Conservation (phyloP, 768 basidiomycete species). For the Kwoniella newhampshirensis region DNA sequence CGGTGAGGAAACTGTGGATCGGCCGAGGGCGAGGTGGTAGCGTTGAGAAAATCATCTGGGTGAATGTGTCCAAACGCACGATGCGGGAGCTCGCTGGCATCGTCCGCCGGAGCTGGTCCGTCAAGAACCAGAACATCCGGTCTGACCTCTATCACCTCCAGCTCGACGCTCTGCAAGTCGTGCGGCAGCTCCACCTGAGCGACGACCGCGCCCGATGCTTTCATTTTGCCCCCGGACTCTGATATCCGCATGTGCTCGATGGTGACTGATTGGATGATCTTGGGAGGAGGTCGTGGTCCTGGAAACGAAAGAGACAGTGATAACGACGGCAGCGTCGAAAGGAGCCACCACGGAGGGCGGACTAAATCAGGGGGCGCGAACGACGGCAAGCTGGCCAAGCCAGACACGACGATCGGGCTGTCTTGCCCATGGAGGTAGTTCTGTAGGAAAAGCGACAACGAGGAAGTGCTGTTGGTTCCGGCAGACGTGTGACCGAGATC, state of each 20-base stretch:
- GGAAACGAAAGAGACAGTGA: slow-evolving; percentile 42
- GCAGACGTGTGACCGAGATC: slow-evolving; percentile 11
- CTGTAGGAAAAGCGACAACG: slow-evolving; percentile 45
- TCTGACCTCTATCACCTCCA: slow-evolving; percentile 60
- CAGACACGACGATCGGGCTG: slow-evolving; percentile 45
- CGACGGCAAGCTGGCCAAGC: slow-evolving; percentile 29
- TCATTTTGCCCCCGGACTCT: slow-evolving; percentile 43
- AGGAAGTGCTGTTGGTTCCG: slow-evolving; percentile 11
- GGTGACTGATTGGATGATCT: slow-evolving; percentile 45
- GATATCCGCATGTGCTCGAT: slow-evolving; percentile 51
- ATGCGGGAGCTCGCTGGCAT: slow-evolving; percentile 58
- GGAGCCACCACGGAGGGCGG: slow-evolving; percentile 43
- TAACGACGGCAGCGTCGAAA: slow-evolving; percentile 30
- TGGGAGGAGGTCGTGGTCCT: slow-evolving; percentile 43
- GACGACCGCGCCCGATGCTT: slow-evolving; percentile 46
- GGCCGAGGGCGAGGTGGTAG: slow-evolving; percentile 42
- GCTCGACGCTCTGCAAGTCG: slow-evolving; percentile 62
- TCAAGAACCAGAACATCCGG: slow-evolving; percentile 51
- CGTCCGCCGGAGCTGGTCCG: slow-evolving; percentile 56
- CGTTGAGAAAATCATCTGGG: slow-evolving; percentile 61
- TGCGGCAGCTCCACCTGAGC: slow-evolving; percentile 62
- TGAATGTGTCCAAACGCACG: slow-evolving; percentile 55
- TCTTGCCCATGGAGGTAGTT: slow-evolving; percentile 45
- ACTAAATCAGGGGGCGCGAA: slow-evolving; percentile 12
- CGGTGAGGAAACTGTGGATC: slow-evolving; percentile 27